These are phyloP conservation scores for peach (Prunus persica) DNA, from an alignment of 306 rosid species.

Conservation along the genomic window Prunus_persica_NCBIv2 NC_034011.1:23279001-23279500, in stretches of 20 bases:
- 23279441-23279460: slow-evolving; percentile 15
- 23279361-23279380: slow-evolving; percentile 24
- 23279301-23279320: background rate
- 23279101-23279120: background rate
- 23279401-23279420: slow-evolving; percentile 15
- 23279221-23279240: slow-evolving; percentile 30
- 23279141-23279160: background rate
- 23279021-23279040: background rate
- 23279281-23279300: slow-evolving; percentile 15
- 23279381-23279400: slow-evolving; percentile 18
- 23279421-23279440: slow-evolving; percentile 22
- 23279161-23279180: background rate
- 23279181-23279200: background rate
- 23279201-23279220: slow-evolving; percentile 6
- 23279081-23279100: background rate
- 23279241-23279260: slow-evolving; percentile 16
- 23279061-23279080: background rate
- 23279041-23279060: background rate
- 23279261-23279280: slow-evolving; percentile 13
- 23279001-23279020: background rate
- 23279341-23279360: background rate
- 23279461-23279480: slow-evolving; percentile 25
- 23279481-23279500: background rate
- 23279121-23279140: background rate
- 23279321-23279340: background rate